Evolutionary conservation across 495 filamentous ascomycete genomes (phyloP).

Genomic region (Penicillium herquei): DNA sequence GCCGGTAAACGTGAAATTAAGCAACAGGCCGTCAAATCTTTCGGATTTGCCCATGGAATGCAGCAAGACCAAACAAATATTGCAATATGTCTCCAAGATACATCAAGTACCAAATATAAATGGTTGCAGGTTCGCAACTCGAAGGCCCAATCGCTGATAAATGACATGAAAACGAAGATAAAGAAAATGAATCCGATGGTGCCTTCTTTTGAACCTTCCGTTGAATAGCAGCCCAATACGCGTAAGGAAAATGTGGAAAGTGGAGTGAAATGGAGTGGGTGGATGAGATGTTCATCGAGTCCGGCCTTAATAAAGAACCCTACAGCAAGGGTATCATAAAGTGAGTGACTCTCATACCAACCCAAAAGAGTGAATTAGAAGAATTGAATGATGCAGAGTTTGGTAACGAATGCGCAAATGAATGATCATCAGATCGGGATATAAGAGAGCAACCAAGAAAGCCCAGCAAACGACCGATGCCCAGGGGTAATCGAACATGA

Average conservation of each 20-base stretch:
- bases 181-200: slow-evolving; percentile 1
- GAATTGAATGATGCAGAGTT: slow-evolving; percentile 7
- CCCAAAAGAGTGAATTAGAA: slow-evolving; percentile 3
- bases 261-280: no score
- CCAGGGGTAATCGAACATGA: slow-evolving; percentile 2
- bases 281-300: neutral
- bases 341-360: neutral
- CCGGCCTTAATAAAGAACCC: neutral
- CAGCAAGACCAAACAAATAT: slow-evolving; percentile 4
- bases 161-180: neutral
- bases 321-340: no score
- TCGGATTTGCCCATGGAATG: slow-evolving; percentile 3
- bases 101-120: neutral
- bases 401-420: slow-evolving; percentile 8
- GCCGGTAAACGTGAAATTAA: slow-evolving; percentile 14
- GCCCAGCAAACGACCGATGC: slow-evolving; percentile 2
- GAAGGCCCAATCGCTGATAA: slow-evolving; percentile 2
- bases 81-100: slow-evolving; percentile 16
- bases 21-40: slow-evolving; percentile 1
- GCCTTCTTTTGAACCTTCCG: slow-evolving; percentile 12
- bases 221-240: slow-evolving; percentile 6
- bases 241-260: no score
- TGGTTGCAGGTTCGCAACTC: slow-evolving; percentile 1
- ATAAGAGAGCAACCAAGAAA: slow-evolving; percentile 16
- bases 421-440: slow-evolving; percentile 14